Evolutionary conservation across 2,329 filamentous ascomycete genomes (phyloP), one percentile per base, ranked within the genome.

Genomic region (Hortaea werneckii): DNA sequence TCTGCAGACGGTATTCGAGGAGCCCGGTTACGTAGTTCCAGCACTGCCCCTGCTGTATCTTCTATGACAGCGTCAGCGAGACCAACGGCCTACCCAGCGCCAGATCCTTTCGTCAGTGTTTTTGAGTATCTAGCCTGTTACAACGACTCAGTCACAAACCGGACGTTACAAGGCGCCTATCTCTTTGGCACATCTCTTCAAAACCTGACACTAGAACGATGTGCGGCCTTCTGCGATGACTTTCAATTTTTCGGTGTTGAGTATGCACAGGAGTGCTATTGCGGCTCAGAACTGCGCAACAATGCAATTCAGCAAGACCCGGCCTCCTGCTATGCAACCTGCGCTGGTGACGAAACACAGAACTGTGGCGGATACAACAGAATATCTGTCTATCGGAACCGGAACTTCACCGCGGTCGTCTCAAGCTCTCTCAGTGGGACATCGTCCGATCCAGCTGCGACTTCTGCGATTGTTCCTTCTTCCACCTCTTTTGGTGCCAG

Each of bases 211-310:
- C 37, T 42, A 1, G 39, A 51, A 29, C 37, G 9, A 4, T 50
- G 50, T 39, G 50, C 47, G 7, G 32, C 27, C 1, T 47, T 43
- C 44, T 51, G 50, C 39, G 30, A 32, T 6, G 37, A 38, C 12
- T 50, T 41, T 35, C 20, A 7, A 5, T 50, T 42, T 26, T 50
- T 50, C 34, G 62, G 59, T 34, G 13, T 13, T 6, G 40, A 63
- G 32, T 61, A 51, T 29, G 50, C 50, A 1, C 48, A 47, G 2
- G 48, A 62, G 41, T 65, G 62, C 48, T 65, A 48, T 48, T 65
- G 62, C 43, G 58, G 57, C 3, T 26, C 29, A 26, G 7, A 7
- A 6, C 27, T 30, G 38, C 44, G 27, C 29, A n/a, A 41, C 13
- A 58, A 58, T 30, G 29, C 40, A 2, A 27, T 61, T 26, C 49